Evolutionary conservation across 2,329 filamentous ascomycete species (phyloP), one percentile per base, ranked within the genome.

Genomic region (Fusarium zealandicum): DNA sequence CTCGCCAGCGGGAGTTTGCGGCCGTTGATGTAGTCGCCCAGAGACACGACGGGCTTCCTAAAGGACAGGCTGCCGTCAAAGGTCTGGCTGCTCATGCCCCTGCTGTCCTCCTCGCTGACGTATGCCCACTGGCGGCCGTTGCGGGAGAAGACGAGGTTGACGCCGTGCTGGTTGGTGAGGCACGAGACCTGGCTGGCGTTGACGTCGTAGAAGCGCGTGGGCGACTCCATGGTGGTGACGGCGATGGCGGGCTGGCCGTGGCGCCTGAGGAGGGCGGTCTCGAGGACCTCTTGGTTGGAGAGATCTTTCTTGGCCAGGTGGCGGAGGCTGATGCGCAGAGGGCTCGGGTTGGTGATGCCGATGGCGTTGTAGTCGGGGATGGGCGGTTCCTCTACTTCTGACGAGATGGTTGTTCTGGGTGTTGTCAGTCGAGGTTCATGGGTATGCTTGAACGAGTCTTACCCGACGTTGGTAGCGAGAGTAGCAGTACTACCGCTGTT

Each of bases 241-340:
- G 67, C 63, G 22, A 69, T 65, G 25, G 59, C 49, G 16, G 57
- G 53, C 6, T 53, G 33, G 27, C 35, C 38, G 20, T 60, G 58
- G 31, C 64, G 66, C 4, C 20, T n/a, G 41, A 68, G 53, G 8
- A 63, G 66, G 5, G 55, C 46, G 13, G 63, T 49, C 10, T 69
- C 52, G 28, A 66, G 33, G 8, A 69, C 55, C 22, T 69, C 67
- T 5, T 66, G 52, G 48, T 62, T 62, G 39, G 57, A 57, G 22
- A 69, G 59, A 30, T 66, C 66, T 14, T 64, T 65, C 43, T 69
- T 69, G 37, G 57, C 55, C 10, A 70, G 14, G 45, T 70, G 68
- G 17, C 57, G 57, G 25, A 70, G 60, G 36, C 46, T 59, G 37
- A 70, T 66, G 38, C 52, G 43, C 1, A 66, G 45, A 6, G 68